Conservation (phyloP, 331 rosid species). For the Pyrus hybrid region DNA sequence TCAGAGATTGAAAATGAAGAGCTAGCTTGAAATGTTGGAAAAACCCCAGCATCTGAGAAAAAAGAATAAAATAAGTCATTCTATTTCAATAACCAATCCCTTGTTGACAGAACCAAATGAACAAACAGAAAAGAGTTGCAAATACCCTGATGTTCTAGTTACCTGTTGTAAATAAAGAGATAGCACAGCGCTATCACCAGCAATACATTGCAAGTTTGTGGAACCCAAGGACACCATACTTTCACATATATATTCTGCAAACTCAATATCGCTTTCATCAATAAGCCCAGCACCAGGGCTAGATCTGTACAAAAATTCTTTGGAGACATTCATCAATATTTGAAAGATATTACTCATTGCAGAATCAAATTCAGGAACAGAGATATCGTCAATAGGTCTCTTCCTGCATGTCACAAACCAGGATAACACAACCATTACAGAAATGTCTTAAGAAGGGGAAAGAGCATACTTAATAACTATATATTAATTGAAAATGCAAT, state of each 20-base stretch:
- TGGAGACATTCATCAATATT: constrained; percentile 63
- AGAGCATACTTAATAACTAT: neutral
- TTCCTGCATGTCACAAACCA: constrained; percentile 46
- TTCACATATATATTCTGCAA: constrained; percentile 76
- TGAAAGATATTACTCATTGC: constrained; percentile 65
- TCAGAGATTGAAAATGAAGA: constrained; percentile 77
- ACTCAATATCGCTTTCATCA: constrained; percentile 76
- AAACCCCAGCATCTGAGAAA: constrained; percentile 82
- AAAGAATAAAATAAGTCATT: neutral
- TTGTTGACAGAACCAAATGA: neutral
- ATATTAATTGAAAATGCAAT: neutral
- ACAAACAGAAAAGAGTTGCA: neutral
- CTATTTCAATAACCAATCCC: neutral
- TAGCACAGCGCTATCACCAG: constrained; percentile 51
- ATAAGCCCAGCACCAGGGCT: constrained; percentile 35
- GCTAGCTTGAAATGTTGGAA: constrained; percentile 73
- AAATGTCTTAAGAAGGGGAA: constrained; percentile 6
- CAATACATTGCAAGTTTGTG: constrained; percentile 73
- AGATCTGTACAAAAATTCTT: constrained; percentile 62
- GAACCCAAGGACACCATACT: constrained; percentile 82
- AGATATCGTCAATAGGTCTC: constrained; percentile 70
- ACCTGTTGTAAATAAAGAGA: constrained; percentile 77
- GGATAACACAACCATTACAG: constrained; percentile 8
- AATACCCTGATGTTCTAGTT: constrained; percentile 1
- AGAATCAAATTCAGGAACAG: constrained; percentile 66